A percentile compares a stretch with the other conserved stretches of the same genome.
Evolutionary conservation across 176 grass and related monocot species (phyloP).

Genomic region (Cymbopogon citratus): DNA sequence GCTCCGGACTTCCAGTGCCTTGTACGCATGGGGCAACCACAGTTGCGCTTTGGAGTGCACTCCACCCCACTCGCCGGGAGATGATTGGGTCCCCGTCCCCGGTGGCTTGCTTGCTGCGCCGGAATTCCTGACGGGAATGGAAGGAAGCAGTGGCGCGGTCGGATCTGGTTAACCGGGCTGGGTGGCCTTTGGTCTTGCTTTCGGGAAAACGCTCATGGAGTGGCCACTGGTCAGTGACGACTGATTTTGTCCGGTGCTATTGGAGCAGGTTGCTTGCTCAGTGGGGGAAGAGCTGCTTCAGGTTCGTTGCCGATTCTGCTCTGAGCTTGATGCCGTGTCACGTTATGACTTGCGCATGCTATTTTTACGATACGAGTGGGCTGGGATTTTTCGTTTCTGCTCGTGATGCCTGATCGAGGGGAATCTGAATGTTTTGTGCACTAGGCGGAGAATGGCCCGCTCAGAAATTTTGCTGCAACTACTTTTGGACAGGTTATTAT

Average conservation of each 20-base stretch:
- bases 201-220: neutral
- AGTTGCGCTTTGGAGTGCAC: slow-evolving; percentile 31
- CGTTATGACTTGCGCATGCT: neutral
- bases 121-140: neutral
- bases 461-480: too few relatives aligned
- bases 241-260: neutral
- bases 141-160: neutral
- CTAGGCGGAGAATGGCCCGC: too few relatives aligned
- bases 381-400: neutral
- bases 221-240: neutral
- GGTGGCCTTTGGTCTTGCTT: neutral
- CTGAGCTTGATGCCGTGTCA: neutral
- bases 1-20: slow-evolving; percentile 22
- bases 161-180: neutral
- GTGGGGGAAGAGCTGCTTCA: neutral
- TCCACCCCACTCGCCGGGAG: neutral
- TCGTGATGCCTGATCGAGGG: too few relatives aligned
- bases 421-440: too few relatives aligned
- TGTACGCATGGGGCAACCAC: slow-evolving; percentile 40
- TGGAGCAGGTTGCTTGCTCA: neutral
- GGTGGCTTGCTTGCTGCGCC: neutral
- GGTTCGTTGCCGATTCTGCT: neutral
- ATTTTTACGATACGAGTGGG: neutral
- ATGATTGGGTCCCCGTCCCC: neutral
- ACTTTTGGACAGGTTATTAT: too few relatives aligned